These are phyloP conservation scores for Kurtzmaniella quercitrusa DNA, from an alignment of 1,139 yeast species.

Conservation along the genomic window DNA sequence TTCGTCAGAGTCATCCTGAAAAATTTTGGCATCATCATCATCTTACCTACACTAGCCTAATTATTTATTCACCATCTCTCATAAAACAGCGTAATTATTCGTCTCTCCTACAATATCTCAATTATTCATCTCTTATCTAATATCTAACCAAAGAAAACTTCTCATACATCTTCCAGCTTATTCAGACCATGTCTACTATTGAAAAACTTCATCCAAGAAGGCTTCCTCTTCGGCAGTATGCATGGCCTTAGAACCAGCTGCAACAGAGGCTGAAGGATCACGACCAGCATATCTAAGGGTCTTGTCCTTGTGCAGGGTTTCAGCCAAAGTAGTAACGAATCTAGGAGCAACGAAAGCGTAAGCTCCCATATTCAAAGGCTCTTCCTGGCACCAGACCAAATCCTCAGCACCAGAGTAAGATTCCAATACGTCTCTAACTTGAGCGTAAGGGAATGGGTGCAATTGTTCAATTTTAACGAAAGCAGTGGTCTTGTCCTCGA, in stretches of 20 bases:
- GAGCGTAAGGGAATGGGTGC: constrained; percentile 99
- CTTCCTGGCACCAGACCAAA: constrained; percentile 97
- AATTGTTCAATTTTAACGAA: constrained; percentile 87
- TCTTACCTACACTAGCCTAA: no score
- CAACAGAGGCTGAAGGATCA: constrained; percentile 96
- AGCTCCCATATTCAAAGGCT: constrained; percentile 96
- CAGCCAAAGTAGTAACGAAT: constrained; percentile 66
- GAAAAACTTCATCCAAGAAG: constrained; percentile 76
- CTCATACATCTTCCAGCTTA: background rate
- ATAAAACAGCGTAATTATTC: background rate
- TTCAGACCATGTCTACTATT: constrained; percentile 9
- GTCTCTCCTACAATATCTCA: background rate
- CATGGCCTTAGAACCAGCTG: constrained; percentile 92
- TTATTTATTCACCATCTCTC: no score
- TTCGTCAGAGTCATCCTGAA: no score
- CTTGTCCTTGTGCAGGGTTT: constrained; percentile 63
- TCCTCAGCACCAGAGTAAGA: constrained; percentile 81
- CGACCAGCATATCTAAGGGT: constrained; percentile 89
- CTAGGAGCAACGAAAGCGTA: constrained; percentile 82
- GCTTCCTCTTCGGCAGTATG: constrained; percentile 88
- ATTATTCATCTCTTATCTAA: background rate
- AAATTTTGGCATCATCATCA: no score
- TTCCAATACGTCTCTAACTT: constrained; percentile 78
- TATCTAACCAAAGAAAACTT: background rate
- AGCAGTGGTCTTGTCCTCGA: constrained; percentile 80